Evolutionary conservation across 2,329 filamentous ascomycete genomes (phyloP).

Genomic region (Cladosporium sp.): DNA sequence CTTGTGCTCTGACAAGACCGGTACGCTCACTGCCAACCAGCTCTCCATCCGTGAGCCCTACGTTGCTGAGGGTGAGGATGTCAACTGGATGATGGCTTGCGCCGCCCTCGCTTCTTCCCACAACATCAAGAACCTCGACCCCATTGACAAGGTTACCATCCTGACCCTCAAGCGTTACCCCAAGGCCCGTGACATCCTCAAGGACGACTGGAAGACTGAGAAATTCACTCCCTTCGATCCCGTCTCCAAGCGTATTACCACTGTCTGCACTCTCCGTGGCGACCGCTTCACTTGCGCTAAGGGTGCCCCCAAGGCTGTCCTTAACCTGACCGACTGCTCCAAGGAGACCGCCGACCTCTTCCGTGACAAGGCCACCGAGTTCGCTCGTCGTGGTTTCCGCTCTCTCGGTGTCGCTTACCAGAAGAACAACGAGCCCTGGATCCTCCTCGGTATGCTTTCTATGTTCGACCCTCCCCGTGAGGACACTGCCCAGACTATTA

Average conservation of each 20-base stretch:
- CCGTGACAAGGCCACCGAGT: slow-evolving; percentile 71
- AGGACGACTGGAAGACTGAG: slow-evolving; percentile 73
- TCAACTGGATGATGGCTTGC: slow-evolving; percentile 84
- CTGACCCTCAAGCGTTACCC: slow-evolving; percentile 74
- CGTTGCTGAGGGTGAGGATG: slow-evolving; percentile 73
- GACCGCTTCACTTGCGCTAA: slow-evolving; percentile 73
- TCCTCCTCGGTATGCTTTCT: slow-evolving; percentile 73
- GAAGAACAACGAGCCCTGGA: slow-evolving; percentile 73
- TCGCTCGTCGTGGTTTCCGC: slow-evolving; percentile 77
- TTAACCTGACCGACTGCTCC: slow-evolving; percentile 67
- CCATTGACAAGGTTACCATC: slow-evolving; percentile 78
- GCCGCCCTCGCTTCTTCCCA: slow-evolving; percentile 75
- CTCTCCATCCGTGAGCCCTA: slow-evolving; percentile 75
- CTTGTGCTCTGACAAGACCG: slow-evolving; percentile 80
- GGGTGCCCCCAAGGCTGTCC: slow-evolving; percentile 74
- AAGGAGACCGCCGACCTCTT: slow-evolving; percentile 66
- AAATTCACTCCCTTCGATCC: slow-evolving; percentile 79
- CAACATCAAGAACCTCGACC: slow-evolving; percentile 76
- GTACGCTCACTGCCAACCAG: slow-evolving; percentile 74
- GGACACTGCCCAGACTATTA: slow-evolving; percentile 75
- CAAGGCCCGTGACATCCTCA: slow-evolving; percentile 73
- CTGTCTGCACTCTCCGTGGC: slow-evolving; percentile 66
- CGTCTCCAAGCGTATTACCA: slow-evolving; percentile 76
- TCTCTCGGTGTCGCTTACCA: slow-evolving; percentile 77
- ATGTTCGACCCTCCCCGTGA: slow-evolving; percentile 81